These are phyloP conservation scores for Byssochlamys sp. DNA, from an alignment of 2,329 filamentous ascomycete genomes.

Conservation along the genomic window DNA sequence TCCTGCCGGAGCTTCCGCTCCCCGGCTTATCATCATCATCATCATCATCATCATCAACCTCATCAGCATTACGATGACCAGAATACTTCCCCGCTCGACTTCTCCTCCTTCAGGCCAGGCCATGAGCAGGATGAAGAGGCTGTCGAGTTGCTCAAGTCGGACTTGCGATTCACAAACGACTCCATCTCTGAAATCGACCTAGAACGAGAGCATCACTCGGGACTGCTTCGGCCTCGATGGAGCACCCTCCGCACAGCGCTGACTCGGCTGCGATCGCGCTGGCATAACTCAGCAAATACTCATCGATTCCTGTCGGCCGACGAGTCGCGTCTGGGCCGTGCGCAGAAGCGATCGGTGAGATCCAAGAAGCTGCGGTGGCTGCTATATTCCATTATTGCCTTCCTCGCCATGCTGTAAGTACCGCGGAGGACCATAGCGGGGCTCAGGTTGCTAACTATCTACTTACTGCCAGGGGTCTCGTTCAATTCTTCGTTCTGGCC, in stretches of 20 bases:
- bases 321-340: background rate
- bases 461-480: constrained; percentile 23
- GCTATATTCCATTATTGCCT: background rate
- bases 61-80: background rate
- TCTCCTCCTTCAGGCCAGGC: background rate
- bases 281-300: background rate
- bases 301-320: background rate
- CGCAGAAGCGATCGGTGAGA: background rate
- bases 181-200: background rate
- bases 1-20: background rate
- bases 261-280: background rate
- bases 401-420: constrained; percentile 21
- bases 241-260: background rate
- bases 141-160: background rate
- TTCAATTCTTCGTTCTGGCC: constrained; percentile 32
- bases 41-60: background rate
- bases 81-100: background rate
- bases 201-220: background rate
- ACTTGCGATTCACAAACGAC: background rate
- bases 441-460: background rate
- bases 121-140: background rate
- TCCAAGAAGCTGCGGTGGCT: background rate
- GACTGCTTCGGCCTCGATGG: background rate
- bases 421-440: background rate
- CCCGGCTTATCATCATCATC: background rate